Evolutionary conservation across 73 alveolate species (phyloP), one percentile per base, ranked within the genome.

Genomic region (Diophrys appendiculata): DNA sequence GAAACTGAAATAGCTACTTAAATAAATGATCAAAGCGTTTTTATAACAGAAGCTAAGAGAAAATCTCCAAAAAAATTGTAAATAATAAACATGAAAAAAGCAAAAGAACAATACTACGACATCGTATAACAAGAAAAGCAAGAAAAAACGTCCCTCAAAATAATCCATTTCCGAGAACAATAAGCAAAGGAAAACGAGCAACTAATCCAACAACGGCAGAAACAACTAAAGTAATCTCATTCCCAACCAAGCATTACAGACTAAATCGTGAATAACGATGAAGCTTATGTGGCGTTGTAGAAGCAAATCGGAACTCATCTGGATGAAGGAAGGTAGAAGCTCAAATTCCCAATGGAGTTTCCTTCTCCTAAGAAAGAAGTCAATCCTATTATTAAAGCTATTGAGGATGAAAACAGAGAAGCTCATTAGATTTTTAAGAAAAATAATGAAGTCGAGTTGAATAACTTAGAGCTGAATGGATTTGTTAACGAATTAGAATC

Each of bases 31-130:
- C 29, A 14, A 14, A 67, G 75, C 24, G 54, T 67, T 31, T 67
- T 67, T 24, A 3, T 25, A 1, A 67, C 75, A 18, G 53, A 28
- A 18, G 29, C 75, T n/a, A 67, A 67, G 75, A 67, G 53, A 67
- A 67, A 24, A n/a, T 67, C 54, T 3, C 54, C 35, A 60, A 60
- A 23, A 3, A 60, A 2, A 23, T 23, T 3, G 13, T 27, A 60
- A 2, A 13, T 54, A 67, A 25, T 67, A n/a, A 3, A 11, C 22
- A 67, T 67, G 75, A 67, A 67, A 31, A 27, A 67, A 5, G 75
- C 75, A 3, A n/a, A 23, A 3, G 43, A 23, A n/a, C 23, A 67
- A 28, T 67, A 67, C 75, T 67, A 67, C 53, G 29, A 67, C 2
- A 25, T 67, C 18, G 53, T 67, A 25, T 67, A 67, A 3, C 25